Conservation (phyloP, 768 basidiomycete species). For the Botryobasidium botryosum region DNA sequence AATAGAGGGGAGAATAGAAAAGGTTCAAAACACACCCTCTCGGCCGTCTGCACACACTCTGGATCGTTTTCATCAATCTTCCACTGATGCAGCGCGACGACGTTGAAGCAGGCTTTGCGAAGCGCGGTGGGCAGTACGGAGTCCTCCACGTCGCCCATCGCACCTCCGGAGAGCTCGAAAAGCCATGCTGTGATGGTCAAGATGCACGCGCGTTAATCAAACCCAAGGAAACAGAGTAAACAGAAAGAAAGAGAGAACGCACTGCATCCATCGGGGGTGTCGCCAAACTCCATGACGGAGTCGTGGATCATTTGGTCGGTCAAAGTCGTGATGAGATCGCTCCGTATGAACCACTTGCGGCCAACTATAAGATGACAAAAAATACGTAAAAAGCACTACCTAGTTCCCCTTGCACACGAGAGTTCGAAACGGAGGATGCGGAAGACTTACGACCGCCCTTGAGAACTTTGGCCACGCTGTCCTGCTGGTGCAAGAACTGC, state of each 20-base stretch:
- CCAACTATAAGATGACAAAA: constrained; percentile 32
- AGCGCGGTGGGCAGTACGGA: constrained; percentile 62
- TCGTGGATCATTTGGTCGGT: constrained; percentile 75
- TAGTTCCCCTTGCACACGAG: neutral
- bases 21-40: constrained; percentile 36
- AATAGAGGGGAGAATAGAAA: neutral
- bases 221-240: neutral
- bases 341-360: constrained; percentile 84
- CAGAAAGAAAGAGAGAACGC: constrained; percentile 21
- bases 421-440: neutral
- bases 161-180: constrained; percentile 79
- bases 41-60: constrained; percentile 64
- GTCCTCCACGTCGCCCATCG: constrained; percentile 47
- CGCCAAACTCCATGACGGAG: constrained; percentile 64
- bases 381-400: neutral
- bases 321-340: constrained; percentile 62
- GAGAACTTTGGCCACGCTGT: constrained; percentile 79
- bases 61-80: constrained; percentile 67
- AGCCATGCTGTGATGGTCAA: constrained; percentile 50
- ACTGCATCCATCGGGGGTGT: constrained; percentile 87
- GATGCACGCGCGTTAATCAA: neutral
- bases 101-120: constrained; percentile 66
- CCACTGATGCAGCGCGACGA: constrained; percentile 88
- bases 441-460: constrained; percentile 52
- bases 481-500: constrained; percentile 76